phyloP scores from a whole-genome alignment of 148 eudicot species.

The Dianthus caryophyllus region DNA sequence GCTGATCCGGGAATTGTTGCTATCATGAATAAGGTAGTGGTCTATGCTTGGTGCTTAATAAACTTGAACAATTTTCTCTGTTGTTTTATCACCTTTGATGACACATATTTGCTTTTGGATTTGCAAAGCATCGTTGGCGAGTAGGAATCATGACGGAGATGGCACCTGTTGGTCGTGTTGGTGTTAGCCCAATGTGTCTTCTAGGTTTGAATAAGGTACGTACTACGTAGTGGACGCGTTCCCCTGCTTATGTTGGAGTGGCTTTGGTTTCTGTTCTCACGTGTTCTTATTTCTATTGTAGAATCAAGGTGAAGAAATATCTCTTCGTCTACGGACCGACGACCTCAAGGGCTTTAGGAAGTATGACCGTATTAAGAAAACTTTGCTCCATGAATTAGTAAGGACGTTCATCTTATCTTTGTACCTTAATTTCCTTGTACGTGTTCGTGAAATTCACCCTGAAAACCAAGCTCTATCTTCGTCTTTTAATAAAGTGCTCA shows the following conservation, averaged over 20 bases:
- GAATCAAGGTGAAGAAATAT: conserved; percentile 94
- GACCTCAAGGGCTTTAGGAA: conserved; percentile 94
- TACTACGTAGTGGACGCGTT: neutral
- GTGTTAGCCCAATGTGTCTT: conserved; percentile 74
- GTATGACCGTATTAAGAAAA: conserved; percentile 77
- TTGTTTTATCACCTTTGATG: conserved; percentile 19
- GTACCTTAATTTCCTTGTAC: neutral
- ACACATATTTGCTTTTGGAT: conserved; percentile 18
- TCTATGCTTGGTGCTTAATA: conserved; percentile 1
- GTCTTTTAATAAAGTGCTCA: neutral
- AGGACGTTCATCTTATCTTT: conserved; percentile 18
- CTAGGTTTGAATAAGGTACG: conserved; percentile 87
- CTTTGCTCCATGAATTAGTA: conserved; percentile 93
- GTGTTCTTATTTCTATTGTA: conserved; percentile 26
- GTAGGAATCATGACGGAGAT: conserved; percentile 98
- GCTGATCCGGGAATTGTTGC: conserved; percentile 94
- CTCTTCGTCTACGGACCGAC: conserved; percentile 87
- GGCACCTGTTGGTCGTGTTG: conserved; percentile 96
- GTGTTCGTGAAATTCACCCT: neutral
- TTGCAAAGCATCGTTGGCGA: conserved; percentile 80
- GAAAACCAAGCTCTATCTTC: neutral
- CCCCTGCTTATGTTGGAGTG: neutral
- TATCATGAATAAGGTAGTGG: conserved; percentile 85
- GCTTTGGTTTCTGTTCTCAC: conserved; percentile 10
- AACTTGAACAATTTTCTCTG: neutral